These are phyloP conservation scores for Filosporella fistucella DNA, from an alignment of 495 filamentous ascomycete species.

Conservation along the genomic window DNA sequence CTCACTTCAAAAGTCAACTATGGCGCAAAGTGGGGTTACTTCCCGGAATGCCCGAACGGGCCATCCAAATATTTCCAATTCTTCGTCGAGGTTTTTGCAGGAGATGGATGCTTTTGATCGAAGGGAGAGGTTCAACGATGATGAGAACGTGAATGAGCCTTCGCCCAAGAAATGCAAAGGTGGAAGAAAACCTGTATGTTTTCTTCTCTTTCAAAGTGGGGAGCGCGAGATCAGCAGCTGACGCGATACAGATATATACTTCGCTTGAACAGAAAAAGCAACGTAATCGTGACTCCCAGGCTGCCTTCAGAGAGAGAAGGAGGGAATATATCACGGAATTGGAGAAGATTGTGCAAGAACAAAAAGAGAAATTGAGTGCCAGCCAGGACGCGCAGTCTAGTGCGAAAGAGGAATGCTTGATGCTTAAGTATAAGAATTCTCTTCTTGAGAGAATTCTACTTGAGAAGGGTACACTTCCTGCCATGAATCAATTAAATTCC, in stretches of 20 bases:
- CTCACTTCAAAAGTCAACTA: too few species aligned
- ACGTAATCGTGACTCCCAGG: conserved; percentile 18
- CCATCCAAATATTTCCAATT: too few species aligned
- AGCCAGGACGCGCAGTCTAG: background rate
- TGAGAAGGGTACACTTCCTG: conserved; percentile 5
- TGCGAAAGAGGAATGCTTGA: conserved; percentile 11
- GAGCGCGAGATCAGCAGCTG: too few species aligned
- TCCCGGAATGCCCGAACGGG: too few species aligned
- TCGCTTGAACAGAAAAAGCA: conserved; percentile 8
- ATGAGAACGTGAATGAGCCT: too few species aligned
- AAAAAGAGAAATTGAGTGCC: background rate
- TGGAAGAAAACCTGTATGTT: too few species aligned
- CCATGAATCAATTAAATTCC: background rate
- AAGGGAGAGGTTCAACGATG: too few species aligned
- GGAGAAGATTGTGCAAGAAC: conserved; percentile 6
- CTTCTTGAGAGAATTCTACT: conserved; percentile 17
- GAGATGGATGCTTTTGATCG: too few species aligned
- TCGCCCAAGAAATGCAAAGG: too few species aligned
- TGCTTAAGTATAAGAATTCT: conserved; percentile 20
- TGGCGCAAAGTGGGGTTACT: too few species aligned
- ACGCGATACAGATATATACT: conserved; percentile 9
- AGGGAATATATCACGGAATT: conserved; percentile 16
- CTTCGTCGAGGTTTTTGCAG: too few species aligned
- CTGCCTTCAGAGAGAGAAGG: conserved; percentile 15
- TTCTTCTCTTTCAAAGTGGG: too few species aligned